Evolutionary conservation across 768 basidiomycete species (phyloP).

Genomic region (Cystofilobasidium capitatum): DNA sequence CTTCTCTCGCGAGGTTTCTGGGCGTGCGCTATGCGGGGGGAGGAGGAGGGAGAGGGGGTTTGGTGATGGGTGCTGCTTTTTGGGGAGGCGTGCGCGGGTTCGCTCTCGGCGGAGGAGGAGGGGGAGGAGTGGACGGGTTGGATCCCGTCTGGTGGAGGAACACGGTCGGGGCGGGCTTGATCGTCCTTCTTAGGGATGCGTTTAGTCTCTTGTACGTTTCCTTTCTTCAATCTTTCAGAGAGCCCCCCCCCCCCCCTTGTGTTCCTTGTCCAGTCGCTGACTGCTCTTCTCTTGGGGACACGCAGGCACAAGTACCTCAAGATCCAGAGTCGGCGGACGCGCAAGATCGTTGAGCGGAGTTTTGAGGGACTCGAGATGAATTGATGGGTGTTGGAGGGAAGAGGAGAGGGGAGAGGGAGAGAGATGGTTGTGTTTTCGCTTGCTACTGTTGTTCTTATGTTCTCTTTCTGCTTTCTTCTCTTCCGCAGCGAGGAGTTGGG

Average conservation of each 20-base stretch:
- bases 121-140: slow-evolving; percentile 21
- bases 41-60: background rate
- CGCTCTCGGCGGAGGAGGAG: background rate
- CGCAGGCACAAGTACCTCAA: slow-evolving; percentile 2
- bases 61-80: background rate
- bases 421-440: too few relatives aligned
- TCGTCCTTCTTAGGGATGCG: slow-evolving; percentile 29
- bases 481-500: too few relatives aligned
- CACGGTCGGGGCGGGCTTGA: slow-evolving; percentile 30
- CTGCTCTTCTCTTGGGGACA: background rate
- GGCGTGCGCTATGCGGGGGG: background rate
- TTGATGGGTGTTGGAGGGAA: too few relatives aligned
- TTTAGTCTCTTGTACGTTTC: slow-evolving; percentile 18
- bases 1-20: background rate
- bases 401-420: background rate
- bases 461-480: too few relatives aligned
- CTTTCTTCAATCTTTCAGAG: background rate
- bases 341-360: background rate
- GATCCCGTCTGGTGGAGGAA: slow-evolving; percentile 36
- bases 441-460: too few relatives aligned
- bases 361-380: background rate
- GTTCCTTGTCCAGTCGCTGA: background rate
- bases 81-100: background rate
- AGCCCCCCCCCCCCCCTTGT: background rate
- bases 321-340: background rate